Conservation (phyloP, 805 yeast species). For the Yamadazyma takamatsuzukensis region DNA sequence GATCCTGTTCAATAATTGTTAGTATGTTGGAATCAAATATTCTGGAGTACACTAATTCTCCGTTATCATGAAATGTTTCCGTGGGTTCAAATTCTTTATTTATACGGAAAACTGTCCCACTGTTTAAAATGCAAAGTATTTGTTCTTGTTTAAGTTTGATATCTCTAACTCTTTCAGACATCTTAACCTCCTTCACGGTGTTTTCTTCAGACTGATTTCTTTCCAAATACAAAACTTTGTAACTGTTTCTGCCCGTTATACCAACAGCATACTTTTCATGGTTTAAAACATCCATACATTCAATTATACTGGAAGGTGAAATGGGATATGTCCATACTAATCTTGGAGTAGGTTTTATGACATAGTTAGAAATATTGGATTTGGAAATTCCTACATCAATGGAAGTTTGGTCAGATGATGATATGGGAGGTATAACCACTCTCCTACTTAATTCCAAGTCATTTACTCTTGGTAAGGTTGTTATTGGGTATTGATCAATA, state of each 20-base stretch:
- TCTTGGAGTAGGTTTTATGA: constrained; percentile 55
- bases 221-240: constrained; percentile 22
- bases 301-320: constrained; percentile 44
- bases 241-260: constrained; percentile 28
- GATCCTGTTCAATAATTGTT: constrained; percentile 6
- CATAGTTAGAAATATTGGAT: constrained; percentile 48
- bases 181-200: constrained; percentile 1
- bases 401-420: constrained; percentile 22
- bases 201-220: constrained; percentile 14
- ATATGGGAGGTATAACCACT: constrained; percentile 20
- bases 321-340: constrained; percentile 53
- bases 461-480: constrained; percentile 30
- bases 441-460: constrained; percentile 23
- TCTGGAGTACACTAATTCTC: too few species aligned
- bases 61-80: too few species aligned
- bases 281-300: constrained; percentile 32
- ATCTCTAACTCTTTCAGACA: too few species aligned
- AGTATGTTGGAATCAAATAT: too few species aligned
- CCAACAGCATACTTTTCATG: constrained; percentile 31
- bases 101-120: too few species aligned
- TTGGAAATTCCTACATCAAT: constrained; percentile 54
- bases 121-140: too few species aligned
- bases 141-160: too few species aligned
- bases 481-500: constrained; percentile 28
- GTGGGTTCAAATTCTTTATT: too few species aligned